Conservation (phyloP, 2,329 filamentous ascomycete genomes). For the Talaromyces pinophilus region DNA sequence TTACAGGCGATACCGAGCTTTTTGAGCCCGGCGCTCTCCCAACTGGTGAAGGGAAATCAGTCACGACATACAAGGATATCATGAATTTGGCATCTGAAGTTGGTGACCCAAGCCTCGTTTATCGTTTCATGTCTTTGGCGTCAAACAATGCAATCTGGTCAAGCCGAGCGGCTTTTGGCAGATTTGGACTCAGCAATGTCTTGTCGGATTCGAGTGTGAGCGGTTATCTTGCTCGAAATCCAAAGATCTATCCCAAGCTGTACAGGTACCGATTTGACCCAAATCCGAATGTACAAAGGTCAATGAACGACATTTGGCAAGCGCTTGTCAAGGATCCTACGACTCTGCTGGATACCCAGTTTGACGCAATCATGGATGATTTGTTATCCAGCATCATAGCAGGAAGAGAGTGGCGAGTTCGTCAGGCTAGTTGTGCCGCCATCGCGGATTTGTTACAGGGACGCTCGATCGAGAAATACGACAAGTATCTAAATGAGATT, state of each 20-base stretch:
- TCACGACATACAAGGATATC: slow-evolving; percentile 97
- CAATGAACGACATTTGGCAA: slow-evolving; percentile 98
- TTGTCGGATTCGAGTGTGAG: slow-evolving; percentile 76
- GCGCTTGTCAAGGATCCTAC: slow-evolving; percentile 87
- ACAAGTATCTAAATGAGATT: slow-evolving; percentile 79
- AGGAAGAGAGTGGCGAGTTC: slow-evolving; percentile 88
- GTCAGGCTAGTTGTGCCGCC: slow-evolving; percentile 88
- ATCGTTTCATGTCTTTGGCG: slow-evolving; percentile 97
- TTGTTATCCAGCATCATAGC: slow-evolving; percentile 76
- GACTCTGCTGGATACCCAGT: slow-evolving; percentile 74
- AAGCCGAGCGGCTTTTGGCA: slow-evolving; percentile 91
- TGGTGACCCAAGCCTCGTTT: slow-evolving; percentile 92
- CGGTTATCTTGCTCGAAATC: slow-evolving; percentile 73
- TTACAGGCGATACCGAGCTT: slow-evolving; percentile 86
- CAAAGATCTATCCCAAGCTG: slow-evolving; percentile 92
- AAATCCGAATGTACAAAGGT: slow-evolving; percentile 85
- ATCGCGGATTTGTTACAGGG: slow-evolving; percentile 86
- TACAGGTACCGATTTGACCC: slow-evolving; percentile 95
- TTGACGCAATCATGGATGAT: slow-evolving; percentile 86
- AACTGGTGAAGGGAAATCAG: slow-evolving; percentile 82
- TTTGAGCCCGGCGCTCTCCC: slow-evolving; percentile 90
- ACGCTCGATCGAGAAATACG: slow-evolving; percentile 72
- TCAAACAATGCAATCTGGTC: slow-evolving; percentile 97
- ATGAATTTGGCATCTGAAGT: slow-evolving; percentile 94
- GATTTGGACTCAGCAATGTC: slow-evolving; percentile 89